Percentiles rank a stretch among this genome's conserved stretches.
Conservation (phyloP, 83 land plant genomes). For the Diphasiastrum complanatum region DNA sequence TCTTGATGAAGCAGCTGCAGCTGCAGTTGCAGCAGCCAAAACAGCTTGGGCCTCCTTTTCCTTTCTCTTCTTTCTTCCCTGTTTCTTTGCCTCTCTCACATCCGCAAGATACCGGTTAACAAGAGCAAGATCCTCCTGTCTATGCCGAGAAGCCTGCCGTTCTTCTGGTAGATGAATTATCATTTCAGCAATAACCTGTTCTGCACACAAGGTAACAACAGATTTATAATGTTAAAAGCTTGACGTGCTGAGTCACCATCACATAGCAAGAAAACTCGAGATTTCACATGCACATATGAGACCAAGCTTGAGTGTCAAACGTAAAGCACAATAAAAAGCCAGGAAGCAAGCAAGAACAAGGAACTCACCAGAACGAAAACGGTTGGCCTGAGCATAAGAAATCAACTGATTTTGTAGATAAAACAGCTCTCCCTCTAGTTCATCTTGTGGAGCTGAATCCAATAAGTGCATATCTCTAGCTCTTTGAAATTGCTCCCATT, state of each 20-base stretch:
- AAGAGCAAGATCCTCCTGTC: constrained; percentile 48
- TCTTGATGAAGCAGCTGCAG: constrained; percentile 90
- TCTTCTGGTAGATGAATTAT: constrained; percentile 54
- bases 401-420: constrained; percentile 57
- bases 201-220: too few relatives aligned
- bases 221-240: too few relatives aligned
- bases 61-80: constrained; percentile 75
- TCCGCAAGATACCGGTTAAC: constrained; percentile 53
- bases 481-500: constrained; percentile 39
- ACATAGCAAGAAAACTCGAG: too few relatives aligned
- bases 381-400: constrained; percentile 38
- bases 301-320: background rate
- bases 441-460: constrained; percentile 60
- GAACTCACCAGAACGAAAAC: constrained; percentile 42
- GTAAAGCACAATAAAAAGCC: background rate
- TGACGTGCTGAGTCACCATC: too few relatives aligned
- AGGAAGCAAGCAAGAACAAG: background rate
- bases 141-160: constrained; percentile 33
- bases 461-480: constrained; percentile 42
- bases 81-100: constrained; percentile 74
- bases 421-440: constrained; percentile 76
- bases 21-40: constrained; percentile 91
- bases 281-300: too few relatives aligned
- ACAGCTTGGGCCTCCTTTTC: constrained; percentile 91
- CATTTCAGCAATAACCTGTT: constrained; percentile 52